These are phyloP conservation scores for Carex cristatella DNA, from an alignment of 176 grass and related monocot species.

Conservation along the genomic window DNA sequence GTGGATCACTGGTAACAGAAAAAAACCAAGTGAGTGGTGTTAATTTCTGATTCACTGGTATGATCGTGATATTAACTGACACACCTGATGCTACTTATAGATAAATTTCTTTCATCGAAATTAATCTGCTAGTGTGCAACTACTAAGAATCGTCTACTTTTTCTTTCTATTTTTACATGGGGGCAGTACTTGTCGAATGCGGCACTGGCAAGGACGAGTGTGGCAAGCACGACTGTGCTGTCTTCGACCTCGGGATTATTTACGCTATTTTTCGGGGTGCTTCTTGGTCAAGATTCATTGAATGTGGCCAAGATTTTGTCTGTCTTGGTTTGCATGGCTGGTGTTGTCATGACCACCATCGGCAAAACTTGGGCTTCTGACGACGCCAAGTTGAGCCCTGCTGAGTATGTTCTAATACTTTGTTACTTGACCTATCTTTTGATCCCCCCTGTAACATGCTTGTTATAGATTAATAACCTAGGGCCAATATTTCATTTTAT, in stretches of 20 bases:
- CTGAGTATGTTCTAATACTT: slow-evolving; percentile 45
- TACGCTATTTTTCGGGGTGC: slow-evolving; percentile 81
- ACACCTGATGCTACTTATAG: too few relatives aligned
- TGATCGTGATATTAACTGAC: too few relatives aligned
- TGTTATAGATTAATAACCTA: too few relatives aligned
- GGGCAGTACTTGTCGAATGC: slow-evolving; percentile 97
- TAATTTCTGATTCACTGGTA: neutral
- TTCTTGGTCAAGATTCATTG: slow-evolving; percentile 87
- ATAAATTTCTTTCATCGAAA: neutral
- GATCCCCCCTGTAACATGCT: too few relatives aligned
- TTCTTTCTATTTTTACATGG: slow-evolving; percentile 22
- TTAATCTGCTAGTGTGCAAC: neutral
- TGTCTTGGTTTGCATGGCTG: slow-evolving; percentile 90
- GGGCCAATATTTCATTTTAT: too few relatives aligned
- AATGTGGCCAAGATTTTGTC: slow-evolving; percentile 79
- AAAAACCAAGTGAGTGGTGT: neutral
- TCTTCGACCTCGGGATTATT: slow-evolving; percentile 97
- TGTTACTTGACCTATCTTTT: neutral
- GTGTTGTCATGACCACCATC: slow-evolving; percentile 88
- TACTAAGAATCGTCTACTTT: neutral
- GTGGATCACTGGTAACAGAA: neutral
- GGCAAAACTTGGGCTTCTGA: slow-evolving; percentile 97
- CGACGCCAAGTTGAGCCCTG: slow-evolving; percentile 54
- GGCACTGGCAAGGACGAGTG: slow-evolving; percentile 96
- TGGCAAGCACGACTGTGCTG: slow-evolving; percentile 92